Evolutionary conservation across 1,284 basidiomycete genomes (phyloP).

Genomic region (Irpex sp.): DNA sequence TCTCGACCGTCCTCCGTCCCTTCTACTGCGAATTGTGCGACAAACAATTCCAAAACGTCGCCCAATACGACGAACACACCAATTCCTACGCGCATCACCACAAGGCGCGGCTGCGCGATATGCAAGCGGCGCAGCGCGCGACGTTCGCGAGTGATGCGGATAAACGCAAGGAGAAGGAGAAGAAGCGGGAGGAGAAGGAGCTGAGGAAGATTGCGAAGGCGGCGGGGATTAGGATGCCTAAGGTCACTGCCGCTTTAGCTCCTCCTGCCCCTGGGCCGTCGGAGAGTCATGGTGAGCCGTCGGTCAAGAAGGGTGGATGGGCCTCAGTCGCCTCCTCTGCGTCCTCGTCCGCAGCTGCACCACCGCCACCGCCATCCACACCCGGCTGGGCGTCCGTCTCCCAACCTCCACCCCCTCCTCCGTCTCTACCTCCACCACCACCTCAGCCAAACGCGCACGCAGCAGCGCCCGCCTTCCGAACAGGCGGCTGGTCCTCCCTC

Average conservation of each 20-base stretch:
- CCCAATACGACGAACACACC: slow-evolving; percentile 82
- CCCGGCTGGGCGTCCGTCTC: background rate
- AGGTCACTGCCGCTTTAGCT: slow-evolving; percentile 30
- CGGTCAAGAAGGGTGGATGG: slow-evolving; percentile 56
- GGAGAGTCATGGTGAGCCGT: slow-evolving; percentile 14
- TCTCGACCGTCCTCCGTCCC: slow-evolving; percentile 59
- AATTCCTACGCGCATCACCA: slow-evolving; percentile 84
- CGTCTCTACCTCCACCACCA: slow-evolving; percentile 3
- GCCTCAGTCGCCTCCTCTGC: too few relatives aligned
- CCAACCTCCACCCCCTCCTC: slow-evolving; percentile 6
- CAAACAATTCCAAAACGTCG: slow-evolving; percentile 78
- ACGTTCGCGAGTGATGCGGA: slow-evolving; percentile 57
- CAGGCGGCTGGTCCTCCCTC: slow-evolving; percentile 60
- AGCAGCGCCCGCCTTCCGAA: slow-evolving; percentile 43
- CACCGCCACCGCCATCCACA: background rate
- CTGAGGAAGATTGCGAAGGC: slow-evolving; percentile 76
- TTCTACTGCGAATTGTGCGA: slow-evolving; percentile 82
- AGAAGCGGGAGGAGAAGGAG: slow-evolving; percentile 78
- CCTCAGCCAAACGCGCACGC: background rate
- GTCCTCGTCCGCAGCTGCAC: too few relatives aligned
- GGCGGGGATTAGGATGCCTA: slow-evolving; percentile 67
- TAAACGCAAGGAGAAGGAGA: slow-evolving; percentile 76
- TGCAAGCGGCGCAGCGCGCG: slow-evolving; percentile 61
- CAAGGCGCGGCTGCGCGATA: slow-evolving; percentile 71
- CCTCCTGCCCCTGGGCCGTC: background rate